Evolutionary conservation across 1,284 basidiomycete genomes (phyloP).

Genomic region (Laetiporus sulphureus): DNA sequence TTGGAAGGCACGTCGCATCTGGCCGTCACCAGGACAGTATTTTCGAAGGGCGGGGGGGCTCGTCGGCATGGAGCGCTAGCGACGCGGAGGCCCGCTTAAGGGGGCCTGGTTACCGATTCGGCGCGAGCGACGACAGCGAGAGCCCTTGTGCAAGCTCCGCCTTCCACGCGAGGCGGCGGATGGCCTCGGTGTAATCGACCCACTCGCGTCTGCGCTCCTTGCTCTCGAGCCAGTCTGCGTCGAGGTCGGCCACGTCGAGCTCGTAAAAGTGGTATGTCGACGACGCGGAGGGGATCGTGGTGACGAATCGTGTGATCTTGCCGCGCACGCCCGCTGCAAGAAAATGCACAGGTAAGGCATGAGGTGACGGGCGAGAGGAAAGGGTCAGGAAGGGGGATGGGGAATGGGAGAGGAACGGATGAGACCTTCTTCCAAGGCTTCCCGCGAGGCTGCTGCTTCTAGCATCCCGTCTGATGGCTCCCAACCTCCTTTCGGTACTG

Average conservation of each 20-base stretch:
- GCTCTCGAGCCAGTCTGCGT: conserved; percentile 71
- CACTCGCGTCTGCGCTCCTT: conserved; percentile 73
- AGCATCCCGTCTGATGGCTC: conserved; percentile 70
- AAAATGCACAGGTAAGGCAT: conserved; percentile 12
- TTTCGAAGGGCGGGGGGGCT: conserved; percentile 1
- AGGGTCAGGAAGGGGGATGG: conserved; percentile 52
- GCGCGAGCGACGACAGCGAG: conserved; percentile 60
- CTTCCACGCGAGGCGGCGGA: conserved; percentile 70
- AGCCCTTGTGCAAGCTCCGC: conserved; percentile 69
- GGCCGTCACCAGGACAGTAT: conserved; percentile 1
- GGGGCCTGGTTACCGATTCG: conserved; percentile 22
- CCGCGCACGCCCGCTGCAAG: conserved; percentile 72
- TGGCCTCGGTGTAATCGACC: conserved; percentile 78
- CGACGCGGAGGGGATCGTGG: conserved; percentile 67
- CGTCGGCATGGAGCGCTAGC: neutral
- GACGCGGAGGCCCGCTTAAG: neutral
- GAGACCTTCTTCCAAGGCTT: conserved; percentile 90
- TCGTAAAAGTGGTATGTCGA: conserved; percentile 84
- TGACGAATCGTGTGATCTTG: conserved; percentile 69
- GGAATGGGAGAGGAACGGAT: conserved; percentile 65
- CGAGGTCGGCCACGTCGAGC: conserved; percentile 68
- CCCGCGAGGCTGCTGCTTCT: conserved; percentile 78
- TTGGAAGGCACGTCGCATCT: neutral
- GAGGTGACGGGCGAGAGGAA: conserved; percentile 25
- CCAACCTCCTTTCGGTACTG: conserved; percentile 85